A percentile compares a stretch with the other conserved stretches of the same genome.
Conservation (phyloP, 345 rosid species). For the Populus alba region DNA sequence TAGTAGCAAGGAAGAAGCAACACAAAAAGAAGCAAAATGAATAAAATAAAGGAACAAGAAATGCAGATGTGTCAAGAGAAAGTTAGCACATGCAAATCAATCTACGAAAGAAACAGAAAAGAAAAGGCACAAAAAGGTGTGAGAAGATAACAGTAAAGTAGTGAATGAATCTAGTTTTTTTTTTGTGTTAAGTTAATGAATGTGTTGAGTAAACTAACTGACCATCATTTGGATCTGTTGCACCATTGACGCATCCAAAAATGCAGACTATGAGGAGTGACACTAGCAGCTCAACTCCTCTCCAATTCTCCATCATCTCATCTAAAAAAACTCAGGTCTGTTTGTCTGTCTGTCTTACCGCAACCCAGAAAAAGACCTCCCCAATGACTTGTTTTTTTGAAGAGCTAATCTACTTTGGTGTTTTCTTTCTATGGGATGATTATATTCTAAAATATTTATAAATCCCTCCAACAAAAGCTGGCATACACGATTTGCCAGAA, state of each 20-base stretch:
- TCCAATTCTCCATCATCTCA: slow-evolving; percentile 46
- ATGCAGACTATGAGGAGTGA: slow-evolving; percentile 51
- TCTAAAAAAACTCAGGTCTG: slow-evolving; percentile 8
- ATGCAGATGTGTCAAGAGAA: slow-evolving; percentile 4
- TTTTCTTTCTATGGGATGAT: background rate
- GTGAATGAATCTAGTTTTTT: background rate
- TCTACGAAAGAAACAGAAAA: background rate
- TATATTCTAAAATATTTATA: slow-evolving; percentile 42
- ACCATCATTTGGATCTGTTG: slow-evolving; percentile 38
- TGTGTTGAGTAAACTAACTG: background rate
- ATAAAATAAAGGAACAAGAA: background rate
- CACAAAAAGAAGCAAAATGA: background rate
- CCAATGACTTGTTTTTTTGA: background rate
- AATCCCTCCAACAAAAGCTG: slow-evolving; percentile 52
- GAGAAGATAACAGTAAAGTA: background rate
- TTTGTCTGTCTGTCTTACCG: slow-evolving; percentile 12
- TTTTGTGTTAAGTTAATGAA: background rate
- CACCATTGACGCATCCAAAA: slow-evolving; percentile 40
- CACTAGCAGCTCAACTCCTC: slow-evolving; percentile 30
- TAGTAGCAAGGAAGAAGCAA: slow-evolving; percentile 12
- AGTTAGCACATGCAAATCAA: slow-evolving; percentile 4
- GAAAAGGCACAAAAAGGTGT: background rate
- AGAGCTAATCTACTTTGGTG: background rate
- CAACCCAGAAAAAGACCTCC: background rate
- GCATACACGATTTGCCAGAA: slow-evolving; percentile 76